Evolutionary conservation across 2,329 filamentous ascomycete genomes (phyloP).

Genomic region (Penicillium sp.): DNA sequence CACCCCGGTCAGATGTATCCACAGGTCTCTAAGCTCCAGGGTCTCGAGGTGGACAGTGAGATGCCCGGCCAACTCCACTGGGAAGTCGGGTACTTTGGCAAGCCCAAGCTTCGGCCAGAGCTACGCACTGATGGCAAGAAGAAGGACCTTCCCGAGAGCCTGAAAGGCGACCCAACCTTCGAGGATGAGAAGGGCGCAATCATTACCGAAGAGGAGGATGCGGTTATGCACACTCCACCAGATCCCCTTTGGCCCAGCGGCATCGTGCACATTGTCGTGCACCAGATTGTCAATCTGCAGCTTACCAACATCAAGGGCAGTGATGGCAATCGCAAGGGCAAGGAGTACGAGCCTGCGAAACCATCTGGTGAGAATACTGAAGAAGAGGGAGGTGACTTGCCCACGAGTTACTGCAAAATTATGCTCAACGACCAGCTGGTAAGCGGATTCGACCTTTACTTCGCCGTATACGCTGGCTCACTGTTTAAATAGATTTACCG

Average conservation of each 20-base stretch:
- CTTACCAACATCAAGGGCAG: conserved; percentile 88
- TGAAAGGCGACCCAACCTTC: conserved; percentile 71
- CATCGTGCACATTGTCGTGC: conserved; percentile 78
- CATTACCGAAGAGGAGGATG: conserved; percentile 72
- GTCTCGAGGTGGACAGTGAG: conserved; percentile 75
- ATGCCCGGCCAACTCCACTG: conserved; percentile 95
- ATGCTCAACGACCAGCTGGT: conserved; percentile 80
- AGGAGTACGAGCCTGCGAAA: conserved; percentile 85
- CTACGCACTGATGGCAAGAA: conserved; percentile 86
- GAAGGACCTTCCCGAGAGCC: conserved; percentile 67
- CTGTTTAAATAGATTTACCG: conserved; percentile 64
- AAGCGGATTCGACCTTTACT: conserved; percentile 21
- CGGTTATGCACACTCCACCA: conserved; percentile 83
- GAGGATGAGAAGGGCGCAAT: conserved; percentile 85
- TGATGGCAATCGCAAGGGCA: conserved; percentile 73
- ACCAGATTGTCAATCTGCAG: conserved; percentile 94
- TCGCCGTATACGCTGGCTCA: background rate
- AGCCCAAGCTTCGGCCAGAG: conserved; percentile 80
- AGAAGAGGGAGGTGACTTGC: conserved; percentile 74
- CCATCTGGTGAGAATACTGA: conserved; percentile 81
- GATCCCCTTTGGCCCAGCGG: conserved; percentile 97
- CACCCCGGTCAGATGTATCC: conserved; percentile 92
- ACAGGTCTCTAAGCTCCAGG: conserved; percentile 77
- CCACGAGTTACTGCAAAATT: conserved; percentile 92
- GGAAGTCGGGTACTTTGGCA: conserved; percentile 94